phyloP scores from a whole-genome alignment of 306 rosid genomes.

The Malus fusca region DNA sequence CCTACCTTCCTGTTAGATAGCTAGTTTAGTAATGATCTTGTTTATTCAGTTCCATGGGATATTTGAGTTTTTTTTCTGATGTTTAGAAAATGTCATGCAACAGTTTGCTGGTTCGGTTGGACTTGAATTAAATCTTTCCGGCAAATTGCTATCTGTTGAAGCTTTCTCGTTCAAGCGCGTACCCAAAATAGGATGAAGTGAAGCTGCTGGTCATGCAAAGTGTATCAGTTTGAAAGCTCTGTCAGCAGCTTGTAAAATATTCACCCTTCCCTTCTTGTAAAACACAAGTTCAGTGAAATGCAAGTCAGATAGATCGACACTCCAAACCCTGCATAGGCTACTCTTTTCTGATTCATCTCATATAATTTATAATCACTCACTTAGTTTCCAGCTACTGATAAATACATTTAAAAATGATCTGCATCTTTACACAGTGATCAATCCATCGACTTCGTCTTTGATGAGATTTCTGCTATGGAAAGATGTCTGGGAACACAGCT shows the following conservation, averaged over 20 bases:
- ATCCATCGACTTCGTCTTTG: neutral
- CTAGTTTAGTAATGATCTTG: neutral
- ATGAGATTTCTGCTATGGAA: neutral
- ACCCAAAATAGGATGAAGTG: neutral
- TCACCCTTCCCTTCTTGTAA: neutral
- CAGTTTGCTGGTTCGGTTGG: constrained; percentile 31
- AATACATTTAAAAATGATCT: neutral
- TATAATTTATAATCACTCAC: neutral
- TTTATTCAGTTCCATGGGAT: neutral
- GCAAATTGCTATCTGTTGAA: neutral
- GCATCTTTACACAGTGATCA: neutral
- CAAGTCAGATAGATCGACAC: neutral
- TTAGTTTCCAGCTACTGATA: neutral
- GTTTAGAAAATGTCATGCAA: neutral
- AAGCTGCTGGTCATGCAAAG: neutral
- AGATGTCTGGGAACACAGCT: neutral
- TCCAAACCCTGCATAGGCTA: neutral
- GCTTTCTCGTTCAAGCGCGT: neutral
- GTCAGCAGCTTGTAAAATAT: neutral
- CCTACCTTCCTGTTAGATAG: neutral
- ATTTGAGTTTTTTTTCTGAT: neutral
- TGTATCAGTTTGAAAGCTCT: neutral
- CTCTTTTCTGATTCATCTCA: neutral
- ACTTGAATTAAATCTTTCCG: neutral
- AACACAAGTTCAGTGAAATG: neutral